Evolutionary conservation across 495 filamentous ascomycete species (phyloP).

Genomic region (Bacidia rubella): DNA sequence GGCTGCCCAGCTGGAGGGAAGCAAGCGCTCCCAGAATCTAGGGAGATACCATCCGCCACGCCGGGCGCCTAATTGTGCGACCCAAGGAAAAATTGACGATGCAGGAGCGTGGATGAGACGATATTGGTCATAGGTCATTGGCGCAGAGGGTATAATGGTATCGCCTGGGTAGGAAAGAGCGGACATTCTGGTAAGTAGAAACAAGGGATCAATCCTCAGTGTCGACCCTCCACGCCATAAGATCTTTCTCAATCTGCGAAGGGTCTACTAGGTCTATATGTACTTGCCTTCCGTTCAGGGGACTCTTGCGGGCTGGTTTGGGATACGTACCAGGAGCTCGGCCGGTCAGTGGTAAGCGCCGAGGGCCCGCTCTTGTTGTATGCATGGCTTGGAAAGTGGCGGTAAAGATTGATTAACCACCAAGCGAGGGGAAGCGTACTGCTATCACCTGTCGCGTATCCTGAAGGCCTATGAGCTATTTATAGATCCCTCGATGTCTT

Average conservation of each 20-base stretch:
- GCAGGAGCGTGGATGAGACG: not conserved
- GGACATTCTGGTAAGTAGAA: not conserved
- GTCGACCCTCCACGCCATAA: too few relatives aligned
- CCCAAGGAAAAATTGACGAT: not conserved
- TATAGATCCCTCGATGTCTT: too few relatives aligned
- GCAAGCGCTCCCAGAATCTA: not conserved
- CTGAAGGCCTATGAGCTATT: too few relatives aligned
- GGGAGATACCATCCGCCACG: not conserved
- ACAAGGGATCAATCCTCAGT: too few relatives aligned
- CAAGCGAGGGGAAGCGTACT: too few relatives aligned
- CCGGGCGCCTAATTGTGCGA: not conserved
- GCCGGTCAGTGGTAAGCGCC: not conserved
- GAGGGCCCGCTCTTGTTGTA: not conserved
- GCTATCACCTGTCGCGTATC: too few relatives aligned
- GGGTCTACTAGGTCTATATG: not conserved
- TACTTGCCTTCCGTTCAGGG: not conserved
- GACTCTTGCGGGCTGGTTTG: not conserved
- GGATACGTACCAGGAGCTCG: not conserved
- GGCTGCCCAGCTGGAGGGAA: not conserved
- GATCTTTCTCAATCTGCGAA: too few relatives aligned
- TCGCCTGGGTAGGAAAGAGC: not conserved
- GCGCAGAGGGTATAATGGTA: not conserved
- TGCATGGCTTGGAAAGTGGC: too few relatives aligned
- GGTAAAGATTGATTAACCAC: too few relatives aligned
- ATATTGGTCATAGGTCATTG: not conserved